phyloP scores from a whole-genome alignment of 768 basidiomycete species.

The Omphalotus guepiniiformis region DNA sequence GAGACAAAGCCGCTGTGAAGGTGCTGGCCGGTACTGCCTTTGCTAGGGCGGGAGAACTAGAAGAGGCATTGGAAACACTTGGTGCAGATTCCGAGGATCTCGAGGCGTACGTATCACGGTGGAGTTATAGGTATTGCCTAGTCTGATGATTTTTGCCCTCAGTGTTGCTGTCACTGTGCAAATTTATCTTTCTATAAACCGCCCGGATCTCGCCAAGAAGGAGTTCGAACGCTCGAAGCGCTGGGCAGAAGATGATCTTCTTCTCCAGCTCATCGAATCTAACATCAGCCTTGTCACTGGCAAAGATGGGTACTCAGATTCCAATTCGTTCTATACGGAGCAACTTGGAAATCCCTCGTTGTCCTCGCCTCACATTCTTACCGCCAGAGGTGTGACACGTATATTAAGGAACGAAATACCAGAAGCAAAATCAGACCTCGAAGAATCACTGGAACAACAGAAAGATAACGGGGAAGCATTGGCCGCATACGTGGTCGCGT shows the following conservation, averaged over 20 bases:
- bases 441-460: conserved; percentile 64
- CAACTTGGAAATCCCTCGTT: conserved; percentile 79
- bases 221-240: conserved; percentile 80
- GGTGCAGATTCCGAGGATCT: conserved; percentile 72
- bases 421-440: conserved; percentile 77
- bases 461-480: conserved; percentile 61
- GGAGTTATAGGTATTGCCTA: neutral
- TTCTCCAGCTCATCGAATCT: conserved; percentile 88
- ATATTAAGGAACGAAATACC: conserved; percentile 71
- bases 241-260: conserved; percentile 85
- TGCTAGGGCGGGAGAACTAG: conserved; percentile 75
- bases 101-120: conserved; percentile 68
- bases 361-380: conserved; percentile 67
- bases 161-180: conserved; percentile 83
- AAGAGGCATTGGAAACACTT: conserved; percentile 90
- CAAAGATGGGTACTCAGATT: conserved; percentile 57
- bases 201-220: conserved; percentile 81
- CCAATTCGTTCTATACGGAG: conserved; percentile 71
- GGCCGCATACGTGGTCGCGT: conserved; percentile 62
- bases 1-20: conserved; percentile 69
- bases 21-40: conserved; percentile 88
- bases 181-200: conserved; percentile 86
- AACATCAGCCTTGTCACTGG: conserved; percentile 72
- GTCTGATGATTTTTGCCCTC: neutral
- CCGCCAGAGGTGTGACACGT: conserved; percentile 75